Evolutionary conservation across 768 basidiomycete genomes (phyloP), one percentile per base, ranked within the genome.

Genomic region (Russula abietina): DNA sequence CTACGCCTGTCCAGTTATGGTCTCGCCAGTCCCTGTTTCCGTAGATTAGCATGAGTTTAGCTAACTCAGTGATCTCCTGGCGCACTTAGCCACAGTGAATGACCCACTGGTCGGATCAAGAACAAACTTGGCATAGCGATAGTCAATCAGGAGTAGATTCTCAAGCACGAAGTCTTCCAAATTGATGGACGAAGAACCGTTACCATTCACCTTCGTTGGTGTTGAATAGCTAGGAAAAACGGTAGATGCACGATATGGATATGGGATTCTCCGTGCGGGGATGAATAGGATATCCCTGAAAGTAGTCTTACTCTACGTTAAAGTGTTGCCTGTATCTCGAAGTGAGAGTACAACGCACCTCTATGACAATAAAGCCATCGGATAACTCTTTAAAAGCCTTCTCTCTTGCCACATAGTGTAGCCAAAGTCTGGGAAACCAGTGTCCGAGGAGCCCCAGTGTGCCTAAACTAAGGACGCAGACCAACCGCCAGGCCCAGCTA

Each of bases 351-450:
- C 7, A 45, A 75, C 87, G 62, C 67, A 97, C 95, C 84, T 99
- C 94, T 41, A 96, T 86, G 19, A 95, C 89, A 45, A 97, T 80
- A 68, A 93, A 88, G 4, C 90, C 91, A 67, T 83, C 75, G 39
- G 75, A 73, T 10, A 85, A 78, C 60, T 90, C 76, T 53, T 84
- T 83, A 69, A 98, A 99, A 24, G 89, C 88, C 57, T 83, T 91
- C 73, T 95, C 91, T 50, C 76, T 80, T 2, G 92, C 84, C 24
- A 91, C 89, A 83, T 88, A 95, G 32, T 83, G 83, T 55, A 98
- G 82, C 97, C 97, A 98, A 30, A 94, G 67, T 6, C 81, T 83
- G 60, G 97, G 97, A 67, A 97, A 86, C 97, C 97, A 99, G 69
- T 93, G 86, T 4, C 94, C 95, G 10, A 95, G 73, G 19, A 99